Conservation (phyloP, 495 filamentous ascomycete species). For the Aspergillus saccharolyticus region DNA sequence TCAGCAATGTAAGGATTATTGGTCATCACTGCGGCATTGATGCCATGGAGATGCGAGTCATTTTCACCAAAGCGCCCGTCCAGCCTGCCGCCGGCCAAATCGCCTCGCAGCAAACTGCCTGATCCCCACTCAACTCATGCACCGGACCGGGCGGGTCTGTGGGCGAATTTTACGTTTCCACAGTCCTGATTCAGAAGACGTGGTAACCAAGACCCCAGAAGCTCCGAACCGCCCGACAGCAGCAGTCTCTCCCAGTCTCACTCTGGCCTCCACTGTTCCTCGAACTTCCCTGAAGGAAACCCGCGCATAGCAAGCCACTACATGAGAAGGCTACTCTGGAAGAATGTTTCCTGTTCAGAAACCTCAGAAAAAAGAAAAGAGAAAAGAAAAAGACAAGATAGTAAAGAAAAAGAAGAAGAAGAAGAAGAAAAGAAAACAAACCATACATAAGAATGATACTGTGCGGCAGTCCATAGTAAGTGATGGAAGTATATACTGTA, state of each 20-base stretch:
- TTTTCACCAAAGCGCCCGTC: constrained; percentile 6
- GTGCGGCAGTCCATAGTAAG: not conserved
- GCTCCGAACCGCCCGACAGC: not conserved
- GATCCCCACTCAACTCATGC: constrained; percentile 27
- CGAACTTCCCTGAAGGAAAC: not conserved
- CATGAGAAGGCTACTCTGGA: too few species aligned
- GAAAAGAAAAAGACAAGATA: too few species aligned
- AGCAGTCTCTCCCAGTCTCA: not conserved
- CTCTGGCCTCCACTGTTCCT: not conserved
- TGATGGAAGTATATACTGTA: not conserved
- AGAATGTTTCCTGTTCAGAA: too few species aligned
- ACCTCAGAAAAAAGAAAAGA: too few species aligned
- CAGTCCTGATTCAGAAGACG: not conserved
- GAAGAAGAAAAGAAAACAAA: too few species aligned
- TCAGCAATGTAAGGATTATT: not conserved
- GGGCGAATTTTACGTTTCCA: constrained; percentile 2
- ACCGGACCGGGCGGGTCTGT: constrained; percentile 22
- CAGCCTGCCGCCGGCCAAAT: constrained; percentile 19
- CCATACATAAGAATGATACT: too few species aligned
- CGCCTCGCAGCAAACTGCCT: constrained; percentile 8
- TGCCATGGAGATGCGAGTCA: constrained; percentile 15
- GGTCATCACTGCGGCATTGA: not conserved
- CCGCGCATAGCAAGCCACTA: not conserved
- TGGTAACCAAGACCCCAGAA: not conserved
- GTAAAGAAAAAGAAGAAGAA: too few species aligned